A percentile compares a stretch with the other conserved stretches of the same genome.
phyloP scores from a whole-genome alignment of 2,329 filamentous ascomycete species.

The Ophiostoma angusticollis region DNA sequence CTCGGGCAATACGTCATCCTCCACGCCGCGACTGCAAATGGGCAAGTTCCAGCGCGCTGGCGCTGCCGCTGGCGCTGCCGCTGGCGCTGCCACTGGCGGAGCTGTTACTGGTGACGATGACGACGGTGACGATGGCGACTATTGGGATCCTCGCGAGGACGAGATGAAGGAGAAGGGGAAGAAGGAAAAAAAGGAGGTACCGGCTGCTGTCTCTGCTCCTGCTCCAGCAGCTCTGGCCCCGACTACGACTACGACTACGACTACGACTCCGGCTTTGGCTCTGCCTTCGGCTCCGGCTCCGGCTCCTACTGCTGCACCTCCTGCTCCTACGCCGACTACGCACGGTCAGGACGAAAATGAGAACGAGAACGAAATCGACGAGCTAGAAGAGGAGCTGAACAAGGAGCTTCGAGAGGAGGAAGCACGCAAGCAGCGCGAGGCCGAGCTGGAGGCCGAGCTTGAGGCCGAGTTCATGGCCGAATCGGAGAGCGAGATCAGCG shows the following conservation, averaged over 20 bases:
- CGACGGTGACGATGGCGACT: slow-evolving; percentile 13
- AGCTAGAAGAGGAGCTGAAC: slow-evolving; percentile 12
- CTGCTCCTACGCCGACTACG: neutral
- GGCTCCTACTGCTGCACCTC: neutral
- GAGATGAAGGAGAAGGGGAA: slow-evolving; percentile 1
- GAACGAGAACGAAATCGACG: slow-evolving; percentile 16
- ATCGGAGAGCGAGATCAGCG: slow-evolving; percentile 51
- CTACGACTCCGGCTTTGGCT: neutral
- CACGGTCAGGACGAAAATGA: slow-evolving; percentile 13
- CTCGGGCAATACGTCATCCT: slow-evolving; percentile 20
- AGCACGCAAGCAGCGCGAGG: slow-evolving; percentile 22
- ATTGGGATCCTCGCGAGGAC: slow-evolving; percentile 11
- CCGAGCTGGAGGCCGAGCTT: slow-evolving; percentile 39
- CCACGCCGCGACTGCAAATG: slow-evolving; percentile 9
- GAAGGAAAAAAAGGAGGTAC: no score
- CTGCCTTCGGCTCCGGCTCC: neutral
- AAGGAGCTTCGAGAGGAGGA: slow-evolving; percentile 9
- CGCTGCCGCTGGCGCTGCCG: slow-evolving; percentile 18
- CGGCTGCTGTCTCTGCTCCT: no score
- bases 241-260: neutral
- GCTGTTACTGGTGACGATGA: slow-evolving; percentile 20
- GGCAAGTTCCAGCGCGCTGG: slow-evolving; percentile 12
- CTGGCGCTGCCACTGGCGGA: slow-evolving; percentile 19
- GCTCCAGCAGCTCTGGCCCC: neutral
- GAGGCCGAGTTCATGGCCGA: slow-evolving; percentile 39